Conservation (phyloP, 1,139 yeast genomes). For the Suhomyces yuchorum region DNA sequence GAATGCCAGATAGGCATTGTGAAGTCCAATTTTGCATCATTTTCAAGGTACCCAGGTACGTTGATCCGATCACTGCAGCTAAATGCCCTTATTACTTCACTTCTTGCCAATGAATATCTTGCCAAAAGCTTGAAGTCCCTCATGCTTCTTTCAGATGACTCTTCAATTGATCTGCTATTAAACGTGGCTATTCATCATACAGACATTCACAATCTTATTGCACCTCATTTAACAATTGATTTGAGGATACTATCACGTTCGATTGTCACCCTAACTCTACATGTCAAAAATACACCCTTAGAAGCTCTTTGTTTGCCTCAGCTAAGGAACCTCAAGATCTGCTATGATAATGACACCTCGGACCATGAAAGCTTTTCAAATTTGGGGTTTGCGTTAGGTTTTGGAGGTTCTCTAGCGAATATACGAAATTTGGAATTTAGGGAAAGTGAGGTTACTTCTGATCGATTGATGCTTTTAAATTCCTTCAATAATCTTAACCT, state of each 20-base stretch:
- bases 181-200: neutral
- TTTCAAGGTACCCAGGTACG: neutral
- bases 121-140: neutral
- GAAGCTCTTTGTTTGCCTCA: constrained; percentile 4
- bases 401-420: neutral
- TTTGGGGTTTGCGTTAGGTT: constrained; percentile 9
- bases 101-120: neutral
- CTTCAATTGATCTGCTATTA: neutral
- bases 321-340: constrained; percentile 6
- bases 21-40: neutral
- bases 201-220: neutral
- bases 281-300: constrained; percentile 1
- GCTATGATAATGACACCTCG: constrained; percentile 1
- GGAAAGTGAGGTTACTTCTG: constrained; percentile 6
- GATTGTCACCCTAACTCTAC: constrained; percentile 1
- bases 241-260: neutral
- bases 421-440: constrained; percentile 9
- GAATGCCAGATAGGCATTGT: constrained; percentile 6
- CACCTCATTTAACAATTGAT: neutral
- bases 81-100: neutral
- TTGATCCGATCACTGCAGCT: neutral
- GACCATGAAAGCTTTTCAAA: neutral
- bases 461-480: constrained; percentile 9
- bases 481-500: constrained; percentile 12
- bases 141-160: neutral